A percentile compares a stretch with the other conserved stretches of the same genome.
phyloP scores from a whole-genome alignment of 495 filamentous ascomycete genomes.

The Aspergillus conjunctus region DNA sequence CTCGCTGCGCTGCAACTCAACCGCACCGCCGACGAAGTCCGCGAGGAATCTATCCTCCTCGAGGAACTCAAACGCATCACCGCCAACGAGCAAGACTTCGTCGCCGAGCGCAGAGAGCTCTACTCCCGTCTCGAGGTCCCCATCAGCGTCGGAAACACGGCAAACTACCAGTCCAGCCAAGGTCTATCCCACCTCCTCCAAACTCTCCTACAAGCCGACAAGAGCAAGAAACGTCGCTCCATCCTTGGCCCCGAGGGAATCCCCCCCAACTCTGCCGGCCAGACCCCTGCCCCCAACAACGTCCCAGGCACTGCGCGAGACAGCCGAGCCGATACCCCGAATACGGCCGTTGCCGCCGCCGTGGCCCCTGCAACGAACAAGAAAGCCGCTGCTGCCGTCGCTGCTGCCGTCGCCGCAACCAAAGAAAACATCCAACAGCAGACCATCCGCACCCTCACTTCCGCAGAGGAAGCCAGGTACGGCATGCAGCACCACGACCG shows the following conservation, averaged over 20 bases:
- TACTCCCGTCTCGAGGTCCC: conserved; percentile 83
- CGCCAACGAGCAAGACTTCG: conserved; percentile 74
- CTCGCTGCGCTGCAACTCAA: conserved; percentile 77
- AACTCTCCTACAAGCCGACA: conserved; percentile 75
- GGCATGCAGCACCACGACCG: conserved; percentile 88
- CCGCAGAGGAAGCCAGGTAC: conserved; percentile 73
- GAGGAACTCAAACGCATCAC: conserved; percentile 89
- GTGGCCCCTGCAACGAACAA: conserved; percentile 56
- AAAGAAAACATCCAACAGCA: conserved; percentile 43
- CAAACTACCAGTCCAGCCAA: conserved; percentile 73
- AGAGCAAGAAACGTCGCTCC: conserved; percentile 78
- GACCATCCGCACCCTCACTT: conserved; percentile 67
- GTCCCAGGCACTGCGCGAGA: conserved; percentile 36
- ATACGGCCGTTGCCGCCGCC: conserved; percentile 29
- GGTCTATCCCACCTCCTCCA: conserved; percentile 79
- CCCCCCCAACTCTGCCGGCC: conserved; percentile 49
- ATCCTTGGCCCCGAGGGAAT: conserved; percentile 61
- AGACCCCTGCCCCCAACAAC: conserved; percentile 51
- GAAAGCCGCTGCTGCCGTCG: conserved; percentile 39
- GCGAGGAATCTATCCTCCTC: conserved; percentile 87
- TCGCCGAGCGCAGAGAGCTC: conserved; percentile 86
- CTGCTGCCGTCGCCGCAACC: conserved; percentile 31
- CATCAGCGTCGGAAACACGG: conserved; percentile 64
- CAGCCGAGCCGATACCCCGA: conserved; percentile 46
- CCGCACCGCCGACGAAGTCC: conserved; percentile 81